Conservation (phyloP, 257 asterid genomes). For the Petunia axillaris region DNA sequence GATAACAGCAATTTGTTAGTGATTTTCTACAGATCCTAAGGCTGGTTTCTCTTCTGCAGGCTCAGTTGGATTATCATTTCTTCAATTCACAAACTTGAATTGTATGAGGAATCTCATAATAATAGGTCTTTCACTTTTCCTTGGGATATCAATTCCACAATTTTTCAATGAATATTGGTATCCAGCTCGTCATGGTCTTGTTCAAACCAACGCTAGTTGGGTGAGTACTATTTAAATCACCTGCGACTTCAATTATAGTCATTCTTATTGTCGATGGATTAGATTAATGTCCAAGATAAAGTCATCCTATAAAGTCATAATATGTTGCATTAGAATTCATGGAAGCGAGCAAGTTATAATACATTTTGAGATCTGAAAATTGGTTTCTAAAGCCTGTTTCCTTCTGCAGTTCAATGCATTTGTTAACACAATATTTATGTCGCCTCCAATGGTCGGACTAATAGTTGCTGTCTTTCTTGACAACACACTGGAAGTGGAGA, state of each 20-base stretch:
- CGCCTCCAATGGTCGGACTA: slow-evolving; percentile 85
- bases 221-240: slow-evolving; percentile 44
- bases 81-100: slow-evolving; percentile 97
- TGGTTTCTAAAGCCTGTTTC: not conserved
- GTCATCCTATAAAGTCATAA: not conserved
- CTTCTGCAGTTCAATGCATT: slow-evolving; percentile 86
- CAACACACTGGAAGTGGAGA: slow-evolving; percentile 93
- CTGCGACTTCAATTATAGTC: not conserved
- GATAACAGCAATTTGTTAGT: slow-evolving; percentile 1
- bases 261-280: not conserved
- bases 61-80: slow-evolving; percentile 93
- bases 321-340: not conserved
- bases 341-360: not conserved
- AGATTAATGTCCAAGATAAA: not conserved
- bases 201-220: slow-evolving; percentile 93
- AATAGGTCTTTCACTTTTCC: slow-evolving; percentile 90
- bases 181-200: slow-evolving; percentile 69
- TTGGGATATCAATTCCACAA: slow-evolving; percentile 95
- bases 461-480: slow-evolving; percentile 85
- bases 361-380: not conserved
- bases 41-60: slow-evolving; percentile 52
- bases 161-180: slow-evolving; percentile 77
- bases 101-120: slow-evolving; percentile 96
- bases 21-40: not conserved
- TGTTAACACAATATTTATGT: slow-evolving; percentile 83